Base-by-base conservation (phyloP, 257 asterid species). In the Fraxinus pennsylvanica region DNA sequence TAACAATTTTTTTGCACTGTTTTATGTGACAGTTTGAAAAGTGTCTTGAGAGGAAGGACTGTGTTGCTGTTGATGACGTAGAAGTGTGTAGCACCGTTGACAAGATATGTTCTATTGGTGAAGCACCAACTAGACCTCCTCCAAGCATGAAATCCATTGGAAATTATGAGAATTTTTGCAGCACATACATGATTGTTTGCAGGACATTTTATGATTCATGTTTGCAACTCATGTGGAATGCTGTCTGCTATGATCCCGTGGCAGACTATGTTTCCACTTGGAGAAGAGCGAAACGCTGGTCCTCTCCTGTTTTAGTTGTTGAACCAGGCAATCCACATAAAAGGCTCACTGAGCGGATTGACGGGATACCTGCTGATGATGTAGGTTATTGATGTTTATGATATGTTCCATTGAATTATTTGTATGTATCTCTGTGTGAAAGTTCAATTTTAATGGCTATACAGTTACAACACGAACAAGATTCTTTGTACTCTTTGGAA, bases 161-260 rank as follows among this genome's bases (percentile, higher is more conserved):
- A 43, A 43, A 43, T 14, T 43, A 43, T 3, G 52, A 43, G 52
- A 43, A 43, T 14, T 43, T 43, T 43, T 73, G 86, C 82, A 78
- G 72, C 50, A 39, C 93, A 22, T 83, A 75, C 82, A 72, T 59
- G 54, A 80, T 75, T 79, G 89, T 91, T 81, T 84, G 88, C 86
- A 89, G 84, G 82, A 79, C 72, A 72, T 78, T 95, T 47, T 82
- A 85, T 73, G 85, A 80, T 81, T 87, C 97, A 77, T 93, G 93
- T 89, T 78, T 89, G 89, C 91, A 87, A 81, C 87, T 81, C 81
- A 81, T 90, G 89, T 95, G 99, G 98, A 93, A 91, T 84, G 91
- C 92, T 68, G 80, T 90, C 74, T 86, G 90, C 74, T 83, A 83
- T 86, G 97, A 95, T 80, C 86, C 79, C 22, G 84, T 93, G 71